phyloP scores from a whole-genome alignment of 345 rosid species.

The Turnera subulata region DNA sequence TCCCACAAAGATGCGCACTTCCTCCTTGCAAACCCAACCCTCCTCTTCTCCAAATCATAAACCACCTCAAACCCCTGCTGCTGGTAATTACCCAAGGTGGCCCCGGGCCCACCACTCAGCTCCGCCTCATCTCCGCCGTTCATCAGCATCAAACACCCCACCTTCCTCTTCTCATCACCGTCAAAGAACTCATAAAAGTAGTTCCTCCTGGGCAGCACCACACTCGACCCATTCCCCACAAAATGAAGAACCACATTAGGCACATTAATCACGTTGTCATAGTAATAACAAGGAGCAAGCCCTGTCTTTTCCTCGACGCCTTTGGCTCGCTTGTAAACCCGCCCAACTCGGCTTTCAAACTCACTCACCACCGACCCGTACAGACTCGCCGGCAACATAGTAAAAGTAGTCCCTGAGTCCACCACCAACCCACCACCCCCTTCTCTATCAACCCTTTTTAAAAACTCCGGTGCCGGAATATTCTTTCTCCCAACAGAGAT shows the following conservation, averaged over 20 bases:
- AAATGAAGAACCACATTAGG: slow-evolving; percentile 61
- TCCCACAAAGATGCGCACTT: slow-evolving; percentile 86
- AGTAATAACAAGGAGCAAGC: slow-evolving; percentile 67
- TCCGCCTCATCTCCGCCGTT: slow-evolving; percentile 85
- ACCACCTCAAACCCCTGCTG: slow-evolving; percentile 97
- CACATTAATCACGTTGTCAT: slow-evolving; percentile 35
- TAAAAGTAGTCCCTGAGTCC: slow-evolving; percentile 91
- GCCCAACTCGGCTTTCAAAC: slow-evolving; percentile 56
- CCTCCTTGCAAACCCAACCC: slow-evolving; percentile 84
- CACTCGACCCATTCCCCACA: slow-evolving; percentile 64
- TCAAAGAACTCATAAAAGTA: slow-evolving; percentile 74
- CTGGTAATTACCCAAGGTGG: slow-evolving; percentile 75
- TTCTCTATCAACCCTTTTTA: slow-evolving; percentile 42
- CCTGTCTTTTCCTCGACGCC: slow-evolving; percentile 63
- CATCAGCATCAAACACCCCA: slow-evolving; percentile 91
- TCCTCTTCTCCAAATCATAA: slow-evolving; percentile 66
- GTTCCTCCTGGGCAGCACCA: slow-evolving; percentile 71
- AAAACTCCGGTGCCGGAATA: slow-evolving; percentile 59
- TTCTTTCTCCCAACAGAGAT: slow-evolving; percentile 66
- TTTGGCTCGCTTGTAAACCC: slow-evolving; percentile 53
- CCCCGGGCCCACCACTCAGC: slow-evolving; percentile 74
- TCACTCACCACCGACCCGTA: slow-evolving; percentile 57
- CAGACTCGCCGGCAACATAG: slow-evolving; percentile 78
- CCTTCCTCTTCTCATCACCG: slow-evolving; percentile 50
- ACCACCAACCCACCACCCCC: slow-evolving; percentile 90